A percentile compares a stretch with the other conserved stretches of the same genome.
Evolutionary conservation across 352 stramenopile species (phyloP).

Genomic region (Globisporangium canariense): DNA sequence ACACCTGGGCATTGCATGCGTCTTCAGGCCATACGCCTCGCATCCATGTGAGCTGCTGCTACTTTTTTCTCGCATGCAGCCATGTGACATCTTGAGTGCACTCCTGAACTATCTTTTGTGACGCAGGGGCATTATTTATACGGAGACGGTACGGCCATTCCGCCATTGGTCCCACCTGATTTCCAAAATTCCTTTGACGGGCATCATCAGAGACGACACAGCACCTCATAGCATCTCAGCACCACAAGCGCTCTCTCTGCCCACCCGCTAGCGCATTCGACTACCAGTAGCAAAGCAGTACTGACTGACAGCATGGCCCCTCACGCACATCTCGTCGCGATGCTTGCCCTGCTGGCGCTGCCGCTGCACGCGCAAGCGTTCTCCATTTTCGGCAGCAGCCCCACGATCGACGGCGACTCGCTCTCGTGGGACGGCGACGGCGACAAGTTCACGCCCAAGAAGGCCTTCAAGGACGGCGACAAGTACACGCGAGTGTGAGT

Average conservation of each 20-base stretch:
- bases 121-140: not conserved
- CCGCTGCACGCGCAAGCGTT: slow-evolving; percentile 20
- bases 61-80: not conserved
- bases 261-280: not conserved
- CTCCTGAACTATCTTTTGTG: not conserved
- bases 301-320: not conserved
- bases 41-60: not conserved
- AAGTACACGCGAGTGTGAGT: slow-evolving; percentile 49
- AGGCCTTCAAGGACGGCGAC: slow-evolving; percentile 44
- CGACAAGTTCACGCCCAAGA: slow-evolving; percentile 35
- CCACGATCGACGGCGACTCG: slow-evolving; percentile 38
- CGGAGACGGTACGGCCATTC: not conserved
- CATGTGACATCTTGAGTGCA: not conserved
- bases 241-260: not conserved
- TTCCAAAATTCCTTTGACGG: not conserved
- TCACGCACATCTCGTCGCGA: not conserved
- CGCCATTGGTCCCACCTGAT: slow-evolving; percentile 10
- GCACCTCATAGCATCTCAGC: not conserved
- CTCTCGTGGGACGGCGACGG: slow-evolving; percentile 59
- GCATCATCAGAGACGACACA: slow-evolving; percentile 4
- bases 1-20: not conserved
- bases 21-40: not conserved
- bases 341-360: slow-evolving; percentile 10
- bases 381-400: slow-evolving; percentile 36
- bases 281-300: not conserved